Evolutionary conservation across 805 yeast species (phyloP), one percentile per base, ranked within the genome.

Genomic region (Teunomyces kruisii): DNA sequence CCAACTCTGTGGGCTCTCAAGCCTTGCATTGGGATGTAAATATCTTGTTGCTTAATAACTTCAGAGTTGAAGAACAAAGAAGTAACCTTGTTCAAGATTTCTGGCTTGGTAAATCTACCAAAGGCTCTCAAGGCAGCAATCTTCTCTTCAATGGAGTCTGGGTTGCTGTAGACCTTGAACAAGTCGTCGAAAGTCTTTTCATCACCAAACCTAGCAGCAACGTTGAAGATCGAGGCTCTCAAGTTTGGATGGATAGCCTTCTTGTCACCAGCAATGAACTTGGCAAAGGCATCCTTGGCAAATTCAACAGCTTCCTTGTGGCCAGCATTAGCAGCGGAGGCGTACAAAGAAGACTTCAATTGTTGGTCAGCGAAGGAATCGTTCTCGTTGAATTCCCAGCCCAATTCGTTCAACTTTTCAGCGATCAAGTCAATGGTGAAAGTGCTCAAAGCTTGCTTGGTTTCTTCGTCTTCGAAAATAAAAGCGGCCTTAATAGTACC

Each of bases 11-110:
- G 82, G 12, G 78, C 58, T 56, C 85, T 73, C 71, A 88, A 70
- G 35, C 94, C 91, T 49, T 71, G 79, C 80, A 92, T 74, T 52
- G 96, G 95, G 53, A 81, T 76, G 67, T 81, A 81, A 44, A 85
- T 76, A 62, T 88, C 96, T 71, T 88, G 95, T 32, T 68, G 65
- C 54, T 81, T 79, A 48, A 86, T 72, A 38, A 81, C 66, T 27
- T 84, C 84, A 50, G 65, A 51, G 46, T 83, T 80, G 50, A 84
- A 75, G 51, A 83, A 62, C 58, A 74, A 72, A 3, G 67, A 74
- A 24, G 83, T 68, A 5, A 87, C 79, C 71, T 79, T 80, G 55
- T 78, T 68, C 45, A 81, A 70, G 42, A 83, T 65, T 42, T 71
- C 68, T 3, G 71, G 65, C 43, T 79, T 76, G 46, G 71, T 76